Base-by-base conservation (phyloP, 2,329 filamentous ascomycete species). In the Xylariaceae sp. region DNA sequence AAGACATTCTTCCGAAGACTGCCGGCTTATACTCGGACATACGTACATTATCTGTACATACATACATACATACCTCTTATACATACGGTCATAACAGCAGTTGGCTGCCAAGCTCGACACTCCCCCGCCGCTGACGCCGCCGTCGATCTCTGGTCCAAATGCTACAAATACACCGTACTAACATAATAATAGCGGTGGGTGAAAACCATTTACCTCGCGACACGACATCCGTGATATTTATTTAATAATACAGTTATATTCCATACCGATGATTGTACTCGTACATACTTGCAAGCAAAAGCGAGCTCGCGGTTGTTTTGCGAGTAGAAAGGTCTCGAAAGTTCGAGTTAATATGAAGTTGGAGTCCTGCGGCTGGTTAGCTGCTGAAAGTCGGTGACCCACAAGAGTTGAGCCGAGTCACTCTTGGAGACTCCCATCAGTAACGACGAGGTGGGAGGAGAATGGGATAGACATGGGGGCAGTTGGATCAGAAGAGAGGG, bases 401-500 rank as follows among this genome's bases (percentile, higher is more conserved):
- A 37, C 32, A 12, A 37, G 32, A 12, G 32, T 37, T 10, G 14
- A 37, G 32, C 14, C 6, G 32, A 37, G 32, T 37, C 32, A 37
- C 9, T 12, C 5, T 12, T 14, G 32, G 14, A 14, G 12, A 10
- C 32, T 37, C n/a, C n/a, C n/a, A n/a, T n/a, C n/a, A n/a, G 40
- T 50, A 41, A 26, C 19, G 37, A 23, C n/a, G 43, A 52, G 32
- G n/a, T n/a, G n/a, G n/a, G n/a, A n/a, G n/a, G n/a, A n/a, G n/a
- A n/a, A n/a, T n/a, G n/a, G n/a, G n/a, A n/a, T n/a, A n/a, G n/a
- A n/a, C n/a, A n/a, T n/a, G n/a, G n/a, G n/a, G n/a, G 41, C 19
- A 20, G 23, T 40, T 44, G 47, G 42, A 53, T 60, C 54, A 56
- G 32, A 43, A 48, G 56, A 54, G 53, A 56, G 50, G 53, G 49